Base-by-base conservation (phyloP, 2,329 filamentous ascomycete species). In the Akanthomyces muscarius region DNA sequence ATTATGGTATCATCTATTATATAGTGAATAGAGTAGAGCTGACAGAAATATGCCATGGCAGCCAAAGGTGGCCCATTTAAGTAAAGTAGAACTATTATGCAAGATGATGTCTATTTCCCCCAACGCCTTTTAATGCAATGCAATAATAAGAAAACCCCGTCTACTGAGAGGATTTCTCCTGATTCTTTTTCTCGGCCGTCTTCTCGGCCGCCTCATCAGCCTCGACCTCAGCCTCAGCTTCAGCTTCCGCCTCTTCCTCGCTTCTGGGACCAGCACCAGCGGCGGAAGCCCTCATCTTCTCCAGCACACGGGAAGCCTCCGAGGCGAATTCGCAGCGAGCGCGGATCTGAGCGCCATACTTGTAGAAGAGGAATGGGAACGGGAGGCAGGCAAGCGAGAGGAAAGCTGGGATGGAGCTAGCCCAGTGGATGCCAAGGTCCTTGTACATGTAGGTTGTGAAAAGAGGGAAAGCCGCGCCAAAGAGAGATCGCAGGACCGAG, bases 311-410 rank as follows among this genome's bases (percentile, higher is more conserved):
- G 36, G 87, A 86, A 7, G 89, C 85, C 73, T 91, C 83, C 11
- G 85, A 82, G 6, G 89, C 86, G 70, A 83, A 92, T 76, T 88
- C 87, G 81, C 89, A 91, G 70, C 80, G 84, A 72, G 81, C 77
- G 25, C 89, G 82, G 68, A 93, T 89, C 11, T 59, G 57, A 42
- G 70, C 33, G 66, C 90, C 90, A 72, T 91, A 91, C 68, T 83
- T 86, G 77, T 90, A 90, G 74, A 94, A 91, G 18, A 94, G 73
- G 73, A 90, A 89, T 0, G 90, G 90, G 70, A 90, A 88, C 0
- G 90, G 89, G 21, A 91, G 78, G 73, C 89, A 92, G 13, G 81
- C 82, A 4, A 92, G 73, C 0, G 89, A 85, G 4, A 94, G 78
- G 76, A 94, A 93, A 0, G 86, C 91, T 0, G 89, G 90, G 16